These are phyloP conservation scores for Centaurea solstitialis DNA, from an alignment of 129 eudicot species.

Conservation along the genomic window DNA sequence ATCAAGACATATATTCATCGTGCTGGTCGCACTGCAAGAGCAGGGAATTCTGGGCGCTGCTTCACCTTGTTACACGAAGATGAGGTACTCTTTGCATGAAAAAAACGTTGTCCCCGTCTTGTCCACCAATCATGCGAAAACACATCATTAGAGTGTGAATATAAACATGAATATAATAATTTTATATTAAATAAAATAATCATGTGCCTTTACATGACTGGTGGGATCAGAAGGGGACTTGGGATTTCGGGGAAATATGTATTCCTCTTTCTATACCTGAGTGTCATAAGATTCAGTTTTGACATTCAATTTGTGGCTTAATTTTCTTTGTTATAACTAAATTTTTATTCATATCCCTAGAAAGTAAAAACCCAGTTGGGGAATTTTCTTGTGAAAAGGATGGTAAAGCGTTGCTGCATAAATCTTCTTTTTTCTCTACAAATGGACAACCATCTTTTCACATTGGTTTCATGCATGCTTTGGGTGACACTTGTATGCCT, in stretches of 20 bases:
- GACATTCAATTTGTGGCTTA: not conserved
- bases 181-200: not conserved
- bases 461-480: not conserved
- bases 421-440: not conserved
- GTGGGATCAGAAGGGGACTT: not conserved
- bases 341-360: no score
- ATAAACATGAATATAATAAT: not conserved
- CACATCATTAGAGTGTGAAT: not conserved
- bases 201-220: not conserved
- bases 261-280: not conserved
- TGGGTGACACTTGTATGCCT: constrained; percentile 15
- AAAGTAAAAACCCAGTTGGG: no score
- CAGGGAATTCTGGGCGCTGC: constrained; percentile 77
- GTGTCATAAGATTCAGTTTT: not conserved
- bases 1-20: constrained; percentile 90
- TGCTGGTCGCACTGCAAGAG: constrained; percentile 98
- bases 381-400: not conserved
- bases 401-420: not conserved
- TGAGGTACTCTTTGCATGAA: constrained; percentile 46
- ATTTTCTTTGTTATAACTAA: not conserved
- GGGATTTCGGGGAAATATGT: not conserved
- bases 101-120: not conserved
- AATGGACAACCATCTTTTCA: not conserved
- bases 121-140: not conserved
- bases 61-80: constrained; percentile 72